Evolutionary conservation across 805 yeast genomes (phyloP).

Genomic region (Wickerhamomyces tratensis): DNA sequence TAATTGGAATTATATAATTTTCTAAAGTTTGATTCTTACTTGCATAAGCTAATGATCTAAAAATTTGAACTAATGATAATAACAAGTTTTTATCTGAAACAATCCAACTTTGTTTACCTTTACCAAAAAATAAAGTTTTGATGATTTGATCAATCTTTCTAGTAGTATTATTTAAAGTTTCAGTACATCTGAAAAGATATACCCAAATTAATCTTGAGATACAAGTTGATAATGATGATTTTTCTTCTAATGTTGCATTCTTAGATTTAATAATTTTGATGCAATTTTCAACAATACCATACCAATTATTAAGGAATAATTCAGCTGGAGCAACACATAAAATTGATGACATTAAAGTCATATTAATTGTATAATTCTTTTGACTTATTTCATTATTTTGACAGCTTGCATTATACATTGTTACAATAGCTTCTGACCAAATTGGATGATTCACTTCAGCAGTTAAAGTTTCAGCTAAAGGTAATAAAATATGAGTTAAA

Average conservation of each 20-base stretch:
- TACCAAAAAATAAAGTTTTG: slow-evolving; percentile 42
- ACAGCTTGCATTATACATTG: slow-evolving; percentile 40
- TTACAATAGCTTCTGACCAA: slow-evolving; percentile 77
- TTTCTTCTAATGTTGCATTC: slow-evolving; percentile 27
- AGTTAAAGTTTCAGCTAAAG: slow-evolving; percentile 76
- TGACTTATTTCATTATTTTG: slow-evolving; percentile 32
- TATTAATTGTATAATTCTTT: slow-evolving; percentile 57
- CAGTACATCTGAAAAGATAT: slow-evolving; percentile 75
- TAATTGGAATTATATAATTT: slow-evolving; percentile 61
- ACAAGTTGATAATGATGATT: slow-evolving; percentile 52
- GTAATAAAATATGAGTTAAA: slow-evolving; percentile 60
- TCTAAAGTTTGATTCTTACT: slow-evolving; percentile 76
- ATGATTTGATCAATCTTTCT: slow-evolving; percentile 64
- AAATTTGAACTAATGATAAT: slow-evolving; percentile 57
- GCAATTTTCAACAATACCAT: slow-evolving; percentile 51
- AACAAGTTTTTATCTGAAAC: slow-evolving; percentile 51
- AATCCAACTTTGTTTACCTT: slow-evolving; percentile 70
- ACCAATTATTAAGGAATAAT: slow-evolving; percentile 67
- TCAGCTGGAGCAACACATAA: slow-evolving; percentile 76
- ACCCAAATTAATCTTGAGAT: slow-evolving; percentile 82
- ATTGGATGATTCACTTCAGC: slow-evolving; percentile 96
- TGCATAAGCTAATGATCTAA: slow-evolving; percentile 72
- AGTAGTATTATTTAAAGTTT: slow-evolving; percentile 79
- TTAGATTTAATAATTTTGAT: slow-evolving; percentile 59
- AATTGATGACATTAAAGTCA: slow-evolving; percentile 60